phyloP scores from a whole-genome alignment of 805 yeast genomes.

The Komagataella pseudopastoris region DNA sequence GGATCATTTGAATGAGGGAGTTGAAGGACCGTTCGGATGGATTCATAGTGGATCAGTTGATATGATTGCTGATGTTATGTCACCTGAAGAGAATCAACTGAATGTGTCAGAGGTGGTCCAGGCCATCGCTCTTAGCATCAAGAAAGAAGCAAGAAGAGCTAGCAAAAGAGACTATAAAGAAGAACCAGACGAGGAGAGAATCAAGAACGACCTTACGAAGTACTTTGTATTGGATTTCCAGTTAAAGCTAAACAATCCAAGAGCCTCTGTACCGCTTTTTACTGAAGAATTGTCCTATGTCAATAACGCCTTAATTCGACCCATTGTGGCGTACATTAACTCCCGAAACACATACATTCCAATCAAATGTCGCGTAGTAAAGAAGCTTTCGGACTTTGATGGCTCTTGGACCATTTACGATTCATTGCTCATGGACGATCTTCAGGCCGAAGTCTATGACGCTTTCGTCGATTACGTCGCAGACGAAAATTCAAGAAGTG shows the following conservation, averaged over 20 bases:
- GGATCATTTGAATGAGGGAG: conserved; percentile 83
- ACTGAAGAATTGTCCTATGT: conserved; percentile 82
- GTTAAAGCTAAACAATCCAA: conserved; percentile 68
- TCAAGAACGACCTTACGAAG: conserved; percentile 1
- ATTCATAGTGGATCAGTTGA: conserved; percentile 86
- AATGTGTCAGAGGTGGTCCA: conserved; percentile 32
- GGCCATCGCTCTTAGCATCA: conserved; percentile 30
- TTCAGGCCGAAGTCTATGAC: conserved; percentile 80
- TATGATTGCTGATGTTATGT: conserved; percentile 80
- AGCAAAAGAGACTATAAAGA: background rate
- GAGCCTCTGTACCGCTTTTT: conserved; percentile 82
- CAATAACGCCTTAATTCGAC: conserved; percentile 83
- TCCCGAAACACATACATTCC: conserved; percentile 84
- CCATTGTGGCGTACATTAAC: conserved; percentile 92
- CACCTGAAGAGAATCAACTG: conserved; percentile 47
- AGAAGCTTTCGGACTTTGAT: conserved; percentile 70
- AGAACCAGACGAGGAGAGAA: background rate
- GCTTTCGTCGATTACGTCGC: conserved; percentile 82
- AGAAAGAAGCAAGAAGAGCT: conserved; percentile 31
- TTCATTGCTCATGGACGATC: conserved; percentile 79
- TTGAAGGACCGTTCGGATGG: conserved; percentile 97
- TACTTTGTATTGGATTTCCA: conserved; percentile 64
- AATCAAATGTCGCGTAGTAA: conserved; percentile 68
- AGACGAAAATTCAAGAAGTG: conserved; percentile 66
- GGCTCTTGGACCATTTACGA: conserved; percentile 97